Percentiles rank a stretch among this genome's conserved stretches.
These are phyloP conservation scores for Bombardia bombarda DNA, from an alignment of 495 filamentous ascomycete species.

Conservation along the genomic window DNA sequence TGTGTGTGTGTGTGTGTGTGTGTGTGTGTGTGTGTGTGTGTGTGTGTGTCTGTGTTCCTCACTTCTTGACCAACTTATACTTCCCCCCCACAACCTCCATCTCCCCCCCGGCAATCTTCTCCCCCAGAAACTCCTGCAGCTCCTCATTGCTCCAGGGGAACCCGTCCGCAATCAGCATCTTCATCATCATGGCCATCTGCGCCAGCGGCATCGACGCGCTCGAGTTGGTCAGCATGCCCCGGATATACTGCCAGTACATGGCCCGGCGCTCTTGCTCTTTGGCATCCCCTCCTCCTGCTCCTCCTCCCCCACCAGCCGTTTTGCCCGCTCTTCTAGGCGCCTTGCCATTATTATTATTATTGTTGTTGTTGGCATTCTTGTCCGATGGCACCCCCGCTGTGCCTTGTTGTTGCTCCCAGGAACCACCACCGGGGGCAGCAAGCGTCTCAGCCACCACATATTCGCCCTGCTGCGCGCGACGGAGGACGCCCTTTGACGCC, in stretches of 20 bases:
- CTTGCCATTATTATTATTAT: neutral
- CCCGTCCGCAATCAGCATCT: constrained; percentile 76
- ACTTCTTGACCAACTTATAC: constrained; percentile 54
- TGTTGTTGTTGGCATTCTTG: constrained; percentile 7
- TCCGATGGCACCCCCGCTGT: constrained; percentile 20
- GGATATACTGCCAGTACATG: constrained; percentile 84
- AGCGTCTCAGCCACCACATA: constrained; percentile 37
- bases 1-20: too few relatives aligned
- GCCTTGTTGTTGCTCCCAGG: constrained; percentile 1
- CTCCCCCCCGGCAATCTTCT: constrained; percentile 63
- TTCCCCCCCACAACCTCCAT: constrained; percentile 68
- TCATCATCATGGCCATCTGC: constrained; percentile 88
- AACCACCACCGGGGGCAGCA: constrained; percentile 26
- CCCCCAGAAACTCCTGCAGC: constrained; percentile 65
- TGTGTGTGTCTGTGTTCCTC: too few relatives aligned
- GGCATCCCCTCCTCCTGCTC: too few relatives aligned
- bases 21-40: too few relatives aligned
- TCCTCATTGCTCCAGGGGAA: constrained; percentile 73
- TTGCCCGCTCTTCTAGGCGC: constrained; percentile 34
- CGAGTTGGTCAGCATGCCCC: constrained; percentile 90
- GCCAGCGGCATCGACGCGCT: constrained; percentile 65
- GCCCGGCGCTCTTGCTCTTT: constrained; percentile 66
- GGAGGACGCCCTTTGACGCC: constrained; percentile 70
- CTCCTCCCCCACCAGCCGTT: constrained; percentile 28
- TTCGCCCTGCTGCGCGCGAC: constrained; percentile 35